phyloP scores from a whole-genome alignment of 768 basidiomycete species.

The Suillus cothurnatus region DNA sequence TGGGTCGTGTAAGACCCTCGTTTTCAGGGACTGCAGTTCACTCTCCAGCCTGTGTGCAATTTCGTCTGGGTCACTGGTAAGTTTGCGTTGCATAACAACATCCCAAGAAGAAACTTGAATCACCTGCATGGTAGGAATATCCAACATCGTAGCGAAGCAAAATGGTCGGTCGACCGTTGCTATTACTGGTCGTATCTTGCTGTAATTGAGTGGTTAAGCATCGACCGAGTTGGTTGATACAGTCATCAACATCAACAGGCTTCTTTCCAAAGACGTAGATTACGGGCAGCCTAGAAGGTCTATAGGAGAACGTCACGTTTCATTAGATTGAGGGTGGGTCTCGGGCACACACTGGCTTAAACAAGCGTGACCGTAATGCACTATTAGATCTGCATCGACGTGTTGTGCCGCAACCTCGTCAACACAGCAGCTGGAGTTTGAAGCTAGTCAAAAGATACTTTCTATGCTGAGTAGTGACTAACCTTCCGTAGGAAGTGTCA shows the following conservation, averaged over 20 bases:
- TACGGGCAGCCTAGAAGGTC: slow-evolving; percentile 85
- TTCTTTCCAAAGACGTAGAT: slow-evolving; percentile 90
- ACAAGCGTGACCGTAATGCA: slow-evolving; percentile 97
- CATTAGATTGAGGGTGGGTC: background rate
- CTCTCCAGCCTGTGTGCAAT: background rate
- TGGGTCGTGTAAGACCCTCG: slow-evolving; percentile 40
- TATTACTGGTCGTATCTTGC: slow-evolving; percentile 1
- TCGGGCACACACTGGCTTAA: slow-evolving; percentile 73
- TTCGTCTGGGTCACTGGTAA: background rate
- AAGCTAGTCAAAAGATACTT: slow-evolving; percentile 7
- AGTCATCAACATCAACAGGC: slow-evolving; percentile 55
- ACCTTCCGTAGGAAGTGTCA: slow-evolving; percentile 98
- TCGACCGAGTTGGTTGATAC: slow-evolving; percentile 43
- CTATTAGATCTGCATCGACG: slow-evolving; percentile 85
- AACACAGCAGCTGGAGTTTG: slow-evolving; percentile 75
- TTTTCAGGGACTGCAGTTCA: background rate
- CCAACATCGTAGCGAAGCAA: slow-evolving; percentile 77
- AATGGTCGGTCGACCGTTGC: slow-evolving; percentile 32
- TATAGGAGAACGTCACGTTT: slow-evolving; percentile 32
- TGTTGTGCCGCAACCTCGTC: slow-evolving; percentile 97
- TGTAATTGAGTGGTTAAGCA: slow-evolving; percentile 28
- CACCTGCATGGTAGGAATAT: slow-evolving; percentile 71
- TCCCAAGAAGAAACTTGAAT: background rate
- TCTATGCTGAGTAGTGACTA: slow-evolving; percentile 26
- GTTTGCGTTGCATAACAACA: background rate